Conservation (phyloP, 2,329 filamentous ascomycete genomes). For the Ceratocystis lukuohia region DNA sequence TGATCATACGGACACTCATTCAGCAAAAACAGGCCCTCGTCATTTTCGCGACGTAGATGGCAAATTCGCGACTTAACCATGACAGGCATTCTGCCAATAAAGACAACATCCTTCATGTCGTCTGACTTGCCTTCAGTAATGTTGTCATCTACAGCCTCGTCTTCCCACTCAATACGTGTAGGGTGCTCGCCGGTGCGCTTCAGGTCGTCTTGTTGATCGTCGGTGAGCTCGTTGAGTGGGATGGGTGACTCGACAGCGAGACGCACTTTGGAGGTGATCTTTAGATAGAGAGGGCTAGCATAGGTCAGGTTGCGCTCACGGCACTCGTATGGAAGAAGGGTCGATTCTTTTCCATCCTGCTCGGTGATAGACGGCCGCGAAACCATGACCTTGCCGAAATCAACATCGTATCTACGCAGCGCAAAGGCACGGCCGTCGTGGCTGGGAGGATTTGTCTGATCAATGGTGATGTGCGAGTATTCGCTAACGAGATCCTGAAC, state of each 20-base stretch:
- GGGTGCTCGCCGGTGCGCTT: constrained; percentile 43
- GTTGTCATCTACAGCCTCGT: constrained; percentile 36
- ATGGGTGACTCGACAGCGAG: constrained; percentile 66
- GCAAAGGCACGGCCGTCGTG: constrained; percentile 67
- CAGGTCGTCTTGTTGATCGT: constrained; percentile 45
- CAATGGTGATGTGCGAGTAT: constrained; percentile 80
- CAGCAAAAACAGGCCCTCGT: constrained; percentile 75
- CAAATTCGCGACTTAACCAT: constrained; percentile 98
- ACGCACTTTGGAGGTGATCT: constrained; percentile 73
- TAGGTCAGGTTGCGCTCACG: constrained; percentile 93
- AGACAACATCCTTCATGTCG: constrained; percentile 58
- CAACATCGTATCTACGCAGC: constrained; percentile 85
- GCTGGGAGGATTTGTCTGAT: constrained; percentile 72
- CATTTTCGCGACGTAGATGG: constrained; percentile 68
- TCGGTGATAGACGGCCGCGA: constrained; percentile 85
- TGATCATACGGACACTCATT: constrained; percentile 98
- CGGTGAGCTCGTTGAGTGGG: constrained; percentile 53
- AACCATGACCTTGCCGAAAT: constrained; percentile 80
- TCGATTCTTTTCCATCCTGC: constrained; percentile 74
- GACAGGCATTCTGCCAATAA: constrained; percentile 89
- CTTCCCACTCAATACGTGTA: constrained; percentile 46
- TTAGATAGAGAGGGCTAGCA: constrained; percentile 77
- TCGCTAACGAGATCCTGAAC: constrained; percentile 92
- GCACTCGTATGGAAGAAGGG: constrained; percentile 85
- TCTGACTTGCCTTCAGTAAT: constrained; percentile 30